A percentile compares a stretch with the other conserved stretches of the same genome.
Evolutionary conservation across 331 rosid species (phyloP).

Genomic region (Phaseolus coccineus): DNA sequence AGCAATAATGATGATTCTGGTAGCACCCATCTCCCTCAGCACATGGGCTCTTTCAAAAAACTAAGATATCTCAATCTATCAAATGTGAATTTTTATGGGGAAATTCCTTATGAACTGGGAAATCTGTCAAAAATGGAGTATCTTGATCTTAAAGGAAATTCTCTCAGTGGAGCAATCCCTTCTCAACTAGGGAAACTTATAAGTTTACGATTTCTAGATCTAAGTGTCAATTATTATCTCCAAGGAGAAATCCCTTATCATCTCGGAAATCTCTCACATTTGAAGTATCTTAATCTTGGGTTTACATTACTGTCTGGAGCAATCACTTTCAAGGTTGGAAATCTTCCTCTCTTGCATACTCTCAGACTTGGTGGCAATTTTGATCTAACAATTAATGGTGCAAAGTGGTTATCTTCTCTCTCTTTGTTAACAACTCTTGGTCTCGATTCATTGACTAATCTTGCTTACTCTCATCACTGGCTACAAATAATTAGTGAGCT

Average conservation of each 20-base stretch:
- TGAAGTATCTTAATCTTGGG: not conserved
- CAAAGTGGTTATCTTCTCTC: slow-evolving; percentile 1
- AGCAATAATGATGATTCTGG: no score
- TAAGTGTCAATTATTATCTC: not conserved
- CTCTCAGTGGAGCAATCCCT: not conserved
- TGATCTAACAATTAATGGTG: not conserved
- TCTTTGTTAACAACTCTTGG: not conserved
- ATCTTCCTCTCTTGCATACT: slow-evolving; percentile 15
- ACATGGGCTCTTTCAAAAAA: not conserved
- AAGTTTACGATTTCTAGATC: not conserved
- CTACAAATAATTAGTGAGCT: not conserved
- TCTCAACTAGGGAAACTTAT: not conserved
- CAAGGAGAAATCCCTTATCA: not conserved
- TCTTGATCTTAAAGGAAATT: not conserved
- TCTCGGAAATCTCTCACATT: not conserved
- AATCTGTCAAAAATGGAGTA: not conserved
- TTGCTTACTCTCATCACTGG: not conserved
- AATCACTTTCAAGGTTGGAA: not conserved
- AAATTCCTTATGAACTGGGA: slow-evolving; percentile 15
- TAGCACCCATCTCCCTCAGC: no score
- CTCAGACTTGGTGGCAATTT: not conserved
- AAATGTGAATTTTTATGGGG: not conserved
- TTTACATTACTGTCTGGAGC: not conserved
- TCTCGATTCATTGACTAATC: not conserved
- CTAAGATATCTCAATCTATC: slow-evolving; percentile 15